Base-by-base conservation (phyloP, 352 stramenopile species). In the Globisporangium solare region DNA sequence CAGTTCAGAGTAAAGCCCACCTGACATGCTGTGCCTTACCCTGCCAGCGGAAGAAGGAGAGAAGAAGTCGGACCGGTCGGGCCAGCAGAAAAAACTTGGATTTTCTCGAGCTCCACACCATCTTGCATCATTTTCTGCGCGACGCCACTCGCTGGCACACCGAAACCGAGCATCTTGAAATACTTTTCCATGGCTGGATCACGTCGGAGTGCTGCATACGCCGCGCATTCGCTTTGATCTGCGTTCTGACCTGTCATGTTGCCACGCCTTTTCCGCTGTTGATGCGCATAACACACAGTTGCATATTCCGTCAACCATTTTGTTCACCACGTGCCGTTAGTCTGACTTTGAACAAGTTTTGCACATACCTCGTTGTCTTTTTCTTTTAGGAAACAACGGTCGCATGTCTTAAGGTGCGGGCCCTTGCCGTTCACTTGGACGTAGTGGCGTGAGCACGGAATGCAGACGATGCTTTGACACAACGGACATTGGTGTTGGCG, bases 71-170 rank as follows among this genome's bases (percentile, higher is more conserved):
- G 32, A 40, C 71, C 79, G 13, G 71, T 64, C 12, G 79, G 71
- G 0, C 75, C 79, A 31, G 73, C 70, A 15, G 66, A 64, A 56
- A 93, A 93, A n/a, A 74, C 64, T 0, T 68, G 60, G 53, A 93
- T 67, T 43, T 76, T 87, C 32, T 86, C 75, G 3, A 60, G 60
- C 32, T 70, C 61, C 39, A 89, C 77, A 35, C 89, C 73, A 51
- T 93, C 80, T 68, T 91, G 79, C 8, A 74, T 64, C 81, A 94
- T 94, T 61, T 94, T 93, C 55, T 92, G 81, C 32, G 70, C 72
- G 6, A 94, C 74, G 6, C 74, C 81, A 15, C 69, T 86, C 0
- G 71, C 62, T 20, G 79, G 78, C 45, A 94, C 83, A 13, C 83
- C 83, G 47, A 92, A 88, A 10, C 61, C 70, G 24, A 94, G 71